These are phyloP conservation scores for Aspergillus viridinutans DNA, from an alignment of 2,329 filamentous ascomycete species.

Conservation along the genomic window DNA sequence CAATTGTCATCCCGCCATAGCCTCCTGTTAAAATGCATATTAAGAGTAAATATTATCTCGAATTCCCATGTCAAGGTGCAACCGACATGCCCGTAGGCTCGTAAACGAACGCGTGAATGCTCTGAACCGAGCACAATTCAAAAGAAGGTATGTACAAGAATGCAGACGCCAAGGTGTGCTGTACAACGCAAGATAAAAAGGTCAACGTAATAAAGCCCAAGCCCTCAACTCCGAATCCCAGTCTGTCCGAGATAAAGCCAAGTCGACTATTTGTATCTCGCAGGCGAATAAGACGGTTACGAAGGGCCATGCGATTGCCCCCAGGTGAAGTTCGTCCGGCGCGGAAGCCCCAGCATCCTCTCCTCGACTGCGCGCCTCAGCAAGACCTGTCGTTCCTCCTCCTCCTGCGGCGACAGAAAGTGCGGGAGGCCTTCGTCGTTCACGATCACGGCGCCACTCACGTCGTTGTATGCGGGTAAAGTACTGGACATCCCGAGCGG, in stretches of 20 bases:
- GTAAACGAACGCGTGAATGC: too few species aligned
- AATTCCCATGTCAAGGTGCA: neutral
- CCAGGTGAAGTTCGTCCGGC: conserved; percentile 20
- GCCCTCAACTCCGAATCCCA: neutral
- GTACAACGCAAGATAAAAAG: neutral
- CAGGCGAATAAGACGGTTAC: conserved; percentile 14
- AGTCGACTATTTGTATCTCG: neutral
- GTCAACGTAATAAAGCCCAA: neutral
- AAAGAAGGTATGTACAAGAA: neutral
- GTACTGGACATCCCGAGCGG: neutral
- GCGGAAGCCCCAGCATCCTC: conserved; percentile 22
- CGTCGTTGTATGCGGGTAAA: conserved; percentile 22
- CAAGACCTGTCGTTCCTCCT: conserved; percentile 14
- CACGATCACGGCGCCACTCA: conserved; percentile 24
- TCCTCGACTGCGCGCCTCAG: conserved; percentile 21
- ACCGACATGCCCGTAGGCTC: neutral
- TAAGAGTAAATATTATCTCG: neutral
- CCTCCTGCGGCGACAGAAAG: conserved; percentile 24
- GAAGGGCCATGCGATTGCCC: conserved; percentile 2
- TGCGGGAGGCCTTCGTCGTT: conserved; percentile 19
- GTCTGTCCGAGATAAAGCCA: neutral
- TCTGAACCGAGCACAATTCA: too few species aligned
- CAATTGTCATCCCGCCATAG: neutral
- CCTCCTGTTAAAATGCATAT: neutral
- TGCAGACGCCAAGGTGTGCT: neutral